Base-by-base conservation (phyloP, 2,329 filamentous ascomycete species). In the Trichophyton mentagrophytes region DNA sequence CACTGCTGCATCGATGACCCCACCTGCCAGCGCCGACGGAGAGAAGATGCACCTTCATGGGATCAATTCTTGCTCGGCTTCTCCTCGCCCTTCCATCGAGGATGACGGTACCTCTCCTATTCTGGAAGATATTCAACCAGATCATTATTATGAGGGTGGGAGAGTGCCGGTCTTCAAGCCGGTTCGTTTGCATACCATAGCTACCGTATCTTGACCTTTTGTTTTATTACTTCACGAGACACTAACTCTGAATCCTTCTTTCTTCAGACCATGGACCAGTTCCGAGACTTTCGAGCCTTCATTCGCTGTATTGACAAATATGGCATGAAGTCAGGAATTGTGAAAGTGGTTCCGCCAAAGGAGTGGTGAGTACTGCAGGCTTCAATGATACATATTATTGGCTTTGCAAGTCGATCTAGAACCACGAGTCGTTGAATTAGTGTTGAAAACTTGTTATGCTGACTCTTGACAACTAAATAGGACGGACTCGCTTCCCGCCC, bases 251-350 rank as follows among this genome's bases (percentile, higher is more conserved):
- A 33, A 47, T 58, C 61, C 36, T 51, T 60, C 47, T 59, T 57
- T 60, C 63, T 66, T 9, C 33, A 85, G 74, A 92, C 87, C 62
- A 95, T 96, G 89, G 82, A 87, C 64, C 90, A 99, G 75, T 97
- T 97, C 76, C 85, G 85, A 69, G 89, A 93, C 75, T 99, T 99
- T 74, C 88, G 92, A 76, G 84, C 83, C 71, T 97, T 95, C 72
- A 88, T 97, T 80, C 84, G 85, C 70, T 91, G 89, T 74, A 84
- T 99, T 64, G 89, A 99, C 73, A 84, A 85, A 65, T 96, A 96
- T 72, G 93, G 93, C 68, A 99, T 99, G 93, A 89, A 90, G 75
- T 93, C 90, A 22, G 93, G 93, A 40, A 96, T 99, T 68, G 85
- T 97, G 70, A 97, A 99, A 76, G 87, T 99, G 62, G 87, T 97